Base-by-base conservation (phyloP, 441 rosid species). In the Capsella rubella region DNA sequence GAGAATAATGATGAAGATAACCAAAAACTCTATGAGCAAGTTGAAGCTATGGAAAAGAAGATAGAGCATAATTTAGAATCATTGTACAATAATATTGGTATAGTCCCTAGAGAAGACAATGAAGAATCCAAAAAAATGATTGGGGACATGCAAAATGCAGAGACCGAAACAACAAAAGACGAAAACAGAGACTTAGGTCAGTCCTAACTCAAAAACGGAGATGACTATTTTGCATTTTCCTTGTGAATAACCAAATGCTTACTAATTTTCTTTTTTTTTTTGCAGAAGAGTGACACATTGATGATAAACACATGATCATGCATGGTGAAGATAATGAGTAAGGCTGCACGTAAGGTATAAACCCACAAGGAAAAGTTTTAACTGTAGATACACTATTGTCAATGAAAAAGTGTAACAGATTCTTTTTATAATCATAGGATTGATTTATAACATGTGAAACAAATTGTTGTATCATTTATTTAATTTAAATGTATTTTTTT, bases 211-310 rank as follows among this genome's bases (percentile, higher is more conserved):
- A n/a, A 15, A 49, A 28, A 74, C 8, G 9, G 45, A 31, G 37
- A 42, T 21, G 2, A 21, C 25, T 21, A 21, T 21, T 21, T 21
- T 21, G 25, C 25, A 21, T 21, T 21, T 45, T 16, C 6, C 14
- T 6, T 37, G 29, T 35, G 13, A 14, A 7, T 62, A 63, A 63
- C 53, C 47, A 75, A 63, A 15, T 31, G 52, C 25, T 69, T 69
- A 3, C 21, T 61, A 5, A 18, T 18, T 18, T 18, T 18, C 2
- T 49, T 29, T 61, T 75, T 35, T 50, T 32, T 62, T 75, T 46
- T 69, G 64, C 74, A 70, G 79, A 75, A 61, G 46, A 21, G 6
- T 67, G 57, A 58, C 27, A n/a, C 2, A 60, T 11, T 21, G 29
- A 59, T 59, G 25, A 67, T 50, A 56, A 9, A 32, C 21, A 52